Percentiles rank a stretch among this genome's conserved stretches.
These are phyloP conservation scores for Metschnikowia peoriensis DNA, from an alignment of 805 yeast species.

Conservation along the genomic window DNA sequence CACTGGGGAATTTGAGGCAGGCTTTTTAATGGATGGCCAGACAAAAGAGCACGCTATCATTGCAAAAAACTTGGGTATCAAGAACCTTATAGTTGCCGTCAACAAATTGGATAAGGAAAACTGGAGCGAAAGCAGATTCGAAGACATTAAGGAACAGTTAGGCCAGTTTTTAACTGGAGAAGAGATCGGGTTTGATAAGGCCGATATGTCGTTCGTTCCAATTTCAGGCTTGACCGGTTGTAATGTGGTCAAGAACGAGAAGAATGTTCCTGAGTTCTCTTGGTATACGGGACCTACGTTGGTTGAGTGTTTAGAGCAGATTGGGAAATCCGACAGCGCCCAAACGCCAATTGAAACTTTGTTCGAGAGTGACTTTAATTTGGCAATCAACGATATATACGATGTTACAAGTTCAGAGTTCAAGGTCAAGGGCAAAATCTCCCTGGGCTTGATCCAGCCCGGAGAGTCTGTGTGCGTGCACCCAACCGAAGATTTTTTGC, in stretches of 20 bases:
- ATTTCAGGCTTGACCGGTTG: slow-evolving; percentile 68
- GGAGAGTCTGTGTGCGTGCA: slow-evolving; percentile 62
- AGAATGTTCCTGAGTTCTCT: slow-evolving; percentile 26
- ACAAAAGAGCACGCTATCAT: slow-evolving; percentile 75
- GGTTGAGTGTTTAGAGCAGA: slow-evolving; percentile 39
- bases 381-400: slow-evolving; percentile 63
- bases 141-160: slow-evolving; percentile 49
- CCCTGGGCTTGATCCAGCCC: slow-evolving; percentile 64
- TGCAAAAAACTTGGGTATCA: slow-evolving; percentile 66
- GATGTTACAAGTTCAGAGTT: slow-evolving; percentile 49
- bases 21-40: slow-evolving; percentile 66
- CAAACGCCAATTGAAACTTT: slow-evolving; percentile 11
- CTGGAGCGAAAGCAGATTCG: slow-evolving; percentile 56
- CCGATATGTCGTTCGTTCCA: slow-evolving; percentile 55
- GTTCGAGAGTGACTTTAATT: slow-evolving; percentile 41
- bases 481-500: slow-evolving; percentile 49
- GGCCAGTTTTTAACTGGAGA: slow-evolving; percentile 46
- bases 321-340: slow-evolving; percentile 5
- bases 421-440: slow-evolving; percentile 60
- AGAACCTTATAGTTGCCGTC: slow-evolving; percentile 55
- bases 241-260: slow-evolving; percentile 51
- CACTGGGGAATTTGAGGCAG: slow-evolving; percentile 67
- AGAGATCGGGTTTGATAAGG: slow-evolving; percentile 48
- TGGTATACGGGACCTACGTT: slow-evolving; percentile 52
- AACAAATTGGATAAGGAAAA: slow-evolving; percentile 67